Conservation (phyloP, 768 basidiomycete species). For the Cantharellus anzutake region DNA sequence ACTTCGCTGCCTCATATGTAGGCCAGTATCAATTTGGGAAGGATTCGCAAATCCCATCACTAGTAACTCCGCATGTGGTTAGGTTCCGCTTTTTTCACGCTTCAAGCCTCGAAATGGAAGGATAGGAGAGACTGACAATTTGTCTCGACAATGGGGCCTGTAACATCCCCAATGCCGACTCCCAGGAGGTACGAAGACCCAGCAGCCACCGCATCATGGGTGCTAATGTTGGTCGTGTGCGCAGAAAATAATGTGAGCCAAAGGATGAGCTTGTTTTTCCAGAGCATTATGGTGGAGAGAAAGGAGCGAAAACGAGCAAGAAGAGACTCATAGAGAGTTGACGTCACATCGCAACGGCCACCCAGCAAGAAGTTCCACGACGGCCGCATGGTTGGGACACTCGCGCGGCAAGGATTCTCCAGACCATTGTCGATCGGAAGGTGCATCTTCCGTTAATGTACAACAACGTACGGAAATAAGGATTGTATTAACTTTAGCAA, state of each 20-base stretch:
- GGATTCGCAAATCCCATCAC: slow-evolving; percentile 42
- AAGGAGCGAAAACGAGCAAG: not conserved
- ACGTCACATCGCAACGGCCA: not conserved
- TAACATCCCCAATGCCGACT: slow-evolving; percentile 47
- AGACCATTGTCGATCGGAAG: too few species aligned
- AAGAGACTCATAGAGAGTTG: not conserved
- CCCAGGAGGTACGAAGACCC: not conserved
- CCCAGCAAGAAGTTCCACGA: not conserved
- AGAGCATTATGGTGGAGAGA: not conserved
- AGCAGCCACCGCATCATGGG: not conserved
- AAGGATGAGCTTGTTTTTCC: not conserved
- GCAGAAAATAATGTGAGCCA: not conserved
- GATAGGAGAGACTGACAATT: slow-evolving; percentile 21
- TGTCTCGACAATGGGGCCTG: slow-evolving; percentile 64
- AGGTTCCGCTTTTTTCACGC: not conserved
- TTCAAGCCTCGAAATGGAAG: not conserved
- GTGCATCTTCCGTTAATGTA: too few species aligned
- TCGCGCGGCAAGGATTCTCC: too few species aligned
- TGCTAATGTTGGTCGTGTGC: not conserved
- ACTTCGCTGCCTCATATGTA: slow-evolving; percentile 64
- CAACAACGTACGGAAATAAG: too few species aligned
- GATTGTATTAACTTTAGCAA: too few species aligned
- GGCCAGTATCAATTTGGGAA: slow-evolving; percentile 47
- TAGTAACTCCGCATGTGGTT: slow-evolving; percentile 24
- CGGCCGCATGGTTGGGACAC: too few species aligned